Evolutionary conservation across 1,139 yeast species (phyloP).

Genomic region (Candida sanyaensis): DNA sequence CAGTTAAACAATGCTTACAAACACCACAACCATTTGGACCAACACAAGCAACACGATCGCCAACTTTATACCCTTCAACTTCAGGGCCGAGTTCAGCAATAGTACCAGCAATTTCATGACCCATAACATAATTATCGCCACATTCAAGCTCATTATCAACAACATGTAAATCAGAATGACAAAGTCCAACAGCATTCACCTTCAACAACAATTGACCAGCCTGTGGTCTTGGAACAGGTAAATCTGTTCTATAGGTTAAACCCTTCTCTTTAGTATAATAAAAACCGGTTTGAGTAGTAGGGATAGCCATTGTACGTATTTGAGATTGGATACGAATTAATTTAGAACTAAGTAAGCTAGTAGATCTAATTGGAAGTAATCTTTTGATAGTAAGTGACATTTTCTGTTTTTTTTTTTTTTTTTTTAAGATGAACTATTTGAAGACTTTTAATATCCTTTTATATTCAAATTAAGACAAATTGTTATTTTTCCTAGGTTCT

Average conservation of each 20-base stretch:
- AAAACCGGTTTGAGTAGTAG: slow-evolving; percentile 17
- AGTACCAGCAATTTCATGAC: slow-evolving; percentile 51
- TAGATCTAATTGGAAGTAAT: slow-evolving; percentile 3
- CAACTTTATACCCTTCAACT: slow-evolving; percentile 10
- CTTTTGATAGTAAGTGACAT: slow-evolving; percentile 1
- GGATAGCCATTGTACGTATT: slow-evolving; percentile 15
- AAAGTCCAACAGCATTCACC: slow-evolving; percentile 47
- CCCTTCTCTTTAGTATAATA: slow-evolving; percentile 12
- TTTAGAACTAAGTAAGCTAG: neutral
- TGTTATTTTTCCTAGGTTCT: too few relatives aligned
- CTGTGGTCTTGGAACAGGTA: slow-evolving; percentile 32
- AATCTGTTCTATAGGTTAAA: slow-evolving; percentile 12
- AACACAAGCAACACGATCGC: slow-evolving; percentile 18
- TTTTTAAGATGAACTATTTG: too few relatives aligned
- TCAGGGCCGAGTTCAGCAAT: slow-evolving; percentile 17
- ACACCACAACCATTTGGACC: slow-evolving; percentile 18
- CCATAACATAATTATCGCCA: slow-evolving; percentile 29
- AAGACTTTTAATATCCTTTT: too few relatives aligned
- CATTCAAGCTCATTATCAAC: slow-evolving; percentile 24
- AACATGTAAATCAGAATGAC: slow-evolving; percentile 46
- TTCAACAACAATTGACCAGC: slow-evolving; percentile 36
- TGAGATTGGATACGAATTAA: neutral
- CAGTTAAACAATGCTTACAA: slow-evolving; percentile 30
- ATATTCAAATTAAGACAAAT: too few relatives aligned
- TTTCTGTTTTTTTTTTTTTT: neutral